Evolutionary conservation across 306 rosid genomes (phyloP).

Genomic region (Carpinus fangiana): DNA sequence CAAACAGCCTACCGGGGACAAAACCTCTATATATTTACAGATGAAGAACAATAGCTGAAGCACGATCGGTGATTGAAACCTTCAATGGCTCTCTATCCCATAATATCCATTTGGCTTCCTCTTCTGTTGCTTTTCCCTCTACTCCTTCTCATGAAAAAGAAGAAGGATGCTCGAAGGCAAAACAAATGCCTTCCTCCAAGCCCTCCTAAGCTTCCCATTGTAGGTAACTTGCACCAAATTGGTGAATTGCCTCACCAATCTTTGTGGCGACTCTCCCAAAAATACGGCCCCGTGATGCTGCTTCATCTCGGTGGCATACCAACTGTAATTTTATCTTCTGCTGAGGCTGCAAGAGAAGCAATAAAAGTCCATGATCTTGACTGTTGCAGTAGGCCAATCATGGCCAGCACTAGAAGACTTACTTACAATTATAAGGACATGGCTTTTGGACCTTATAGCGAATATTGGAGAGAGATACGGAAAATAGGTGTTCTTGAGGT

Average conservation of each 20-base stretch:
- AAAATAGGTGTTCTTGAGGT: constrained; percentile 36
- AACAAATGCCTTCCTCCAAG: constrained; percentile 21
- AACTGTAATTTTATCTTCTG: constrained; percentile 28
- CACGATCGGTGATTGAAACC: no score
- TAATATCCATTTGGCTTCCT: not conserved
- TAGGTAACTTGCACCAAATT: constrained; percentile 43
- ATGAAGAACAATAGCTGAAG: not conserved
- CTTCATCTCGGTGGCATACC: constrained; percentile 20
- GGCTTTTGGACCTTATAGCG: constrained; percentile 35
- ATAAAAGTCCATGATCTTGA: constrained; percentile 33
- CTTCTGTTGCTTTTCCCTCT: constrained; percentile 2
- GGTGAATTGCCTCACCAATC: constrained; percentile 32
- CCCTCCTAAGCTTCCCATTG: constrained; percentile 44
- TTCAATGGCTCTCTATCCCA: not conserved
- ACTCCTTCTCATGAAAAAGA: not conserved
- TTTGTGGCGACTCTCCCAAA: constrained; percentile 24
- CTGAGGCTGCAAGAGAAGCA: constrained; percentile 30
- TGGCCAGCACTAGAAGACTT: not conserved
- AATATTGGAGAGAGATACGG: constrained; percentile 44
- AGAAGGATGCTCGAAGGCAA: not conserved
- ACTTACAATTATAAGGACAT: constrained; percentile 24
- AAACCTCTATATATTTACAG: not conserved
- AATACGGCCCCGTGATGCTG: constrained; percentile 35
- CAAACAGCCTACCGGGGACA: no score
- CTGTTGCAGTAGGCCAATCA: constrained; percentile 32